Conservation (phyloP, 176 grass and related monocot species). For the Bolboschoenus planiculmis region DNA sequence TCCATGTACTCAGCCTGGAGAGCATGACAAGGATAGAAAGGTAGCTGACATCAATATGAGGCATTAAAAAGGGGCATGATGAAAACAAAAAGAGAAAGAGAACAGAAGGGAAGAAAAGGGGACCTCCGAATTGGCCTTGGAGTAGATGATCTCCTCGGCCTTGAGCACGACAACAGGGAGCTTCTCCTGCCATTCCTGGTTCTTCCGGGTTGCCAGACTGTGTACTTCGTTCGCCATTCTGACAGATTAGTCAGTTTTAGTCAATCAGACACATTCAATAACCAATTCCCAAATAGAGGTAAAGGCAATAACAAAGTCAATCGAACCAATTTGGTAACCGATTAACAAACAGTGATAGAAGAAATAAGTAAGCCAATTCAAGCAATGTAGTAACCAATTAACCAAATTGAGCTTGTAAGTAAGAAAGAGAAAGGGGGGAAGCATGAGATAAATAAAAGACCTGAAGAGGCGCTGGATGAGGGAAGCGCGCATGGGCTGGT, state of each 20-base stretch:
- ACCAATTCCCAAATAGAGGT: background rate
- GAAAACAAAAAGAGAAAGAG: background rate
- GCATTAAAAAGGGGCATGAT: background rate
- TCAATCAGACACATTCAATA: background rate
- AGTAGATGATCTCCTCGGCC: conserved; percentile 51
- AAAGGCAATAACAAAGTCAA: background rate
- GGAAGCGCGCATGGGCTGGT: conserved; percentile 38
- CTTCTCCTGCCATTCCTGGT: conserved; percentile 47
- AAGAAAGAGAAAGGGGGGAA: background rate
- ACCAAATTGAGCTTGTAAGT: background rate
- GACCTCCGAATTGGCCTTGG: conserved; percentile 54
- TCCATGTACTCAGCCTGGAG: conserved; percentile 42
- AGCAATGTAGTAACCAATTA: background rate
- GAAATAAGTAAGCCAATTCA: background rate
- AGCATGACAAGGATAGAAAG: background rate
- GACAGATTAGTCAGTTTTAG: background rate
- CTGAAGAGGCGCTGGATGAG: conserved; percentile 45
- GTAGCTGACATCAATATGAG: background rate
- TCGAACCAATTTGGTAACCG: background rate
- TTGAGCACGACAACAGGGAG: conserved; percentile 41
- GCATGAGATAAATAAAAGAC: background rate
- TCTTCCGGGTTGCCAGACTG: conserved; percentile 35
- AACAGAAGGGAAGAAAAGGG: background rate
- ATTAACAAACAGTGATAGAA: background rate
- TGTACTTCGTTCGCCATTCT: conserved; percentile 42